Conservation (phyloP, 176 grass and related monocot genomes). For the Eragrostis curvula region DNA sequence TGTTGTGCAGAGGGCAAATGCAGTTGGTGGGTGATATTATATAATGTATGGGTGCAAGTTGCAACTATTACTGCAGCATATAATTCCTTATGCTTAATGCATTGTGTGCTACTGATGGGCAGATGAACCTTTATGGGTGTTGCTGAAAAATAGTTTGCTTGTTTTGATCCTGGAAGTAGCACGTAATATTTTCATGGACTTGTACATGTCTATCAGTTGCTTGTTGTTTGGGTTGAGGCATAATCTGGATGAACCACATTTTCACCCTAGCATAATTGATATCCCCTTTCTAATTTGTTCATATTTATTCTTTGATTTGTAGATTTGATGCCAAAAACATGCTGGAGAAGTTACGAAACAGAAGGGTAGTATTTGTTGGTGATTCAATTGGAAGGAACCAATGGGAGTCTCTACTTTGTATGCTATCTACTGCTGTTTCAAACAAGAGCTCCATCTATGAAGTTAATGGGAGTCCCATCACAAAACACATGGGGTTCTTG, state of each 20-base stretch:
- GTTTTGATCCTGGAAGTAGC: not conserved
- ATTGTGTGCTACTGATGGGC: not conserved
- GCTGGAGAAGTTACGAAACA: conserved; percentile 69
- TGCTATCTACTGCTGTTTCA: conserved; percentile 63
- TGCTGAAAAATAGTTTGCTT: not conserved
- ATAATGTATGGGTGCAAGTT: not conserved
- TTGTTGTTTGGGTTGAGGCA: not conserved
- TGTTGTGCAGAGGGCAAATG: not conserved
- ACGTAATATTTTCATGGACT: not conserved
- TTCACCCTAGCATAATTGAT: not conserved
- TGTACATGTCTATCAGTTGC: not conserved
- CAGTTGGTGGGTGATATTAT: not conserved
- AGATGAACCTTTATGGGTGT: not conserved
- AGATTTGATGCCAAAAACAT: conserved; percentile 78
- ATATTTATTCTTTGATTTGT: conserved; percentile 16
- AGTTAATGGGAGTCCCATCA: conserved; percentile 84
- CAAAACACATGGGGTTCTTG: conserved; percentile 87
- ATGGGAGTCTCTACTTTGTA: conserved; percentile 92
- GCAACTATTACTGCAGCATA: not conserved
- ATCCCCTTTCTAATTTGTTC: conserved; percentile 13
- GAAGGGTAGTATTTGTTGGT: conserved; percentile 75
- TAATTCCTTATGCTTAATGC: not conserved
- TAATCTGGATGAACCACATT: not conserved
- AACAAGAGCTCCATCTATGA: conserved; percentile 86
- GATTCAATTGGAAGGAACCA: conserved; percentile 97